Percentiles rank a stretch among this genome's conserved stretches.
These are phyloP conservation scores for Trichoderma erinaceum DNA, from an alignment of 495 filamentous ascomycete species.

Conservation along the genomic window DNA sequence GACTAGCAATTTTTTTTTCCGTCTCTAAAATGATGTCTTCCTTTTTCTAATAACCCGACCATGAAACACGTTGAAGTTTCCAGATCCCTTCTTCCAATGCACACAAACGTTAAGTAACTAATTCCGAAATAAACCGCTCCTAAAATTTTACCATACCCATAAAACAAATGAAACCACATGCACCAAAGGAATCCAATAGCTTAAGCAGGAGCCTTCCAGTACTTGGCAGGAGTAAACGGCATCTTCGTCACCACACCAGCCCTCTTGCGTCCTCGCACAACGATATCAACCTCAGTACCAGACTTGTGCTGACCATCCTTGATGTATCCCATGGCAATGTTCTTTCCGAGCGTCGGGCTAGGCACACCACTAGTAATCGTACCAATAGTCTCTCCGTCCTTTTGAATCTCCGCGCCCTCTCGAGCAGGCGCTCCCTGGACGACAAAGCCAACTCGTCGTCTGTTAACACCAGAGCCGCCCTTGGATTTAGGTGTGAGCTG, in stretches of 20 bases:
- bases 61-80: slow-evolving; percentile 13
- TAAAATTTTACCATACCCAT: neutral
- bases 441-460: slow-evolving; percentile 73
- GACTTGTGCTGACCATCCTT: slow-evolving; percentile 75
- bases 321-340: slow-evolving; percentile 96
- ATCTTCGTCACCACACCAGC: slow-evolving; percentile 81
- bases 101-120: neutral
- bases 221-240: slow-evolving; percentile 86
- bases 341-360: slow-evolving; percentile 74
- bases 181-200: neutral
- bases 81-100: neutral
- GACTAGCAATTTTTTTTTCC: no score
- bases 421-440: slow-evolving; percentile 84
- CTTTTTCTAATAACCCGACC: neutral
- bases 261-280: slow-evolving; percentile 75
- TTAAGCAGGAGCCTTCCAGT: slow-evolving; percentile 11
- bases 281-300: slow-evolving; percentile 74
- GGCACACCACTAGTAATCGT: slow-evolving; percentile 85
- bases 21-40: no score
- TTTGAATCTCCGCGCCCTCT: slow-evolving; percentile 76
- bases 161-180: neutral
- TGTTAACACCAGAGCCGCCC: slow-evolving; percentile 56
- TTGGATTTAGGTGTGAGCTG: slow-evolving; percentile 65
- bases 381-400: slow-evolving; percentile 47
- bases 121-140: neutral